Evolutionary conservation across 345 rosid genomes (phyloP), one percentile per base, ranked within the genome.

Genomic region (Bruguiera sexangula): DNA sequence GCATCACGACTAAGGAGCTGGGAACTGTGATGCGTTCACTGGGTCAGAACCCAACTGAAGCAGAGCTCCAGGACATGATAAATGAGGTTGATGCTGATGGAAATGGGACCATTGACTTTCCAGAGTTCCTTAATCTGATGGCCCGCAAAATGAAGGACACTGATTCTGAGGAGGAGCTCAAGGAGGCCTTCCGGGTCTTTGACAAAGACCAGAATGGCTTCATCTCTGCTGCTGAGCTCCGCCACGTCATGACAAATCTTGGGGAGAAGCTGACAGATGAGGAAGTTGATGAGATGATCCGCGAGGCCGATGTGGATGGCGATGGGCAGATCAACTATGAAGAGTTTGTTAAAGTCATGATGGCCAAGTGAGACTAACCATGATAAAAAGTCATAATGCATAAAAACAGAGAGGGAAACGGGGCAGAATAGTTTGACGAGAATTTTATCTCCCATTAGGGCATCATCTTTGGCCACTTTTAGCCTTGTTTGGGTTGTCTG

Each of bases 301-400:
- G 89, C 70, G 96, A 89, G 79, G 96, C 96, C 26, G 93, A 89
- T 77, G 96, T 89, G 39, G 96, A 89, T 36, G 96, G 96, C n/a
- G 96, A 89, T 57, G 96, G 96, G 54, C 96, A 89, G 84, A 89
- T 89, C 78, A 89, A 89, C 80, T 89, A 89, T 13, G 96, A 89
- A 57, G 96, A 89, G 75, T 89, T 89, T 50, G 96, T 89, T 32
- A 89, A 87, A 79, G 96, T 89, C 68, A 89, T 89, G 96, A 89
- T 89, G 96, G 96, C 96, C 10, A 89, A 90, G 89, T 90, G 75
- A 75, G 84, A 79, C 73, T 75, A 63, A 69, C 67, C 54, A 51
- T 62, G 69, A 68, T 77, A 75, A 37, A 67, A 73, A 58, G 54
- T 64, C 18, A 63, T 46, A 73, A 70, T n/a, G 43, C 43, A 63